phyloP scores from a whole-genome alignment of 2,329 filamentous ascomycete genomes.

The Cladophialophora exuberans region DNA sequence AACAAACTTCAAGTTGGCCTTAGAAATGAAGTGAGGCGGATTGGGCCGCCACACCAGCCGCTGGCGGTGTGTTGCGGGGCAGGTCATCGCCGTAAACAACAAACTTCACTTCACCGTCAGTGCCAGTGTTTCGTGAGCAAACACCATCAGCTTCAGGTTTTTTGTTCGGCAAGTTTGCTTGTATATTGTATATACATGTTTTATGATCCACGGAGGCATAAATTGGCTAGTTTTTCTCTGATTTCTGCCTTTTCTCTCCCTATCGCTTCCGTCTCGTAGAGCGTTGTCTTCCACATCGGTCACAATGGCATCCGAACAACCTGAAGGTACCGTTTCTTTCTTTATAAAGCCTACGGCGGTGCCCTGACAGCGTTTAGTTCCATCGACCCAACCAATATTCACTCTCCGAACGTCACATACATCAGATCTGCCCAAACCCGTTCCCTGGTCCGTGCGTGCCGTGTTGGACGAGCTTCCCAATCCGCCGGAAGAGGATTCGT shows the following conservation, averaged over 20 bases:
- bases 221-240: background rate
- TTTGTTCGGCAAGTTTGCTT: background rate
- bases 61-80: background rate
- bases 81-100: background rate
- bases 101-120: background rate
- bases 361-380: background rate
- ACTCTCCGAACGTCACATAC: conserved; percentile 25
- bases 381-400: conserved; percentile 2
- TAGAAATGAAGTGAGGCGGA: too few relatives aligned
- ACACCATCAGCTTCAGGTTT: background rate
- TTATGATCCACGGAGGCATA: background rate
- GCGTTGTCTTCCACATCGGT: background rate
- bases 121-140: background rate
- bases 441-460: conserved; percentile 40
- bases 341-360: background rate
- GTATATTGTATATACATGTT: conserved; percentile 8
- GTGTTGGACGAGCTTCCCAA: conserved; percentile 68
- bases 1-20: too few relatives aligned
- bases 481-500: conserved; percentile 62
- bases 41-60: too few relatives aligned
- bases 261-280: background rate
- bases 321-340: background rate
- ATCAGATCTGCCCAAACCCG: conserved; percentile 31
- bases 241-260: background rate
- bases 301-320: conserved; percentile 7